Evolutionary conservation across 495 filamentous ascomycete species (phyloP).

Genomic region (Penicillium flavigenum): DNA sequence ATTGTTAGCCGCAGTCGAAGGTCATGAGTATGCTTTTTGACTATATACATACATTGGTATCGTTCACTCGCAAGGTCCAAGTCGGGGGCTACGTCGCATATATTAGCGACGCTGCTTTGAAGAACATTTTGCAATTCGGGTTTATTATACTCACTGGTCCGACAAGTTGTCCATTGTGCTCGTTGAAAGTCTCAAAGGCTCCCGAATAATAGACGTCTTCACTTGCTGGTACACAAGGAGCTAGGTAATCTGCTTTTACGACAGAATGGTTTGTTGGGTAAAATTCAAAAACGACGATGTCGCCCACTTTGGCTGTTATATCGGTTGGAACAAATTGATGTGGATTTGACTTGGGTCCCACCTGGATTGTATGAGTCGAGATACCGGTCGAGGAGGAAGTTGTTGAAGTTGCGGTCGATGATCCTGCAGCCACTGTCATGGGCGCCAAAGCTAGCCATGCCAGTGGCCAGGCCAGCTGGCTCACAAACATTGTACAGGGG

Average conservation of each 20-base stretch:
- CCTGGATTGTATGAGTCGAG: constrained; percentile 50
- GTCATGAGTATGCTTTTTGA: not conserved
- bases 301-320: constrained; percentile 51
- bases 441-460: constrained; percentile 9
- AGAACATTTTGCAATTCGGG: not conserved
- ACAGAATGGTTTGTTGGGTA: constrained; percentile 64
- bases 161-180: constrained; percentile 29
- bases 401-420: constrained; percentile 6
- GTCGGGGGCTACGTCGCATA: constrained; percentile 28
- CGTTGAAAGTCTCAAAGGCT: constrained; percentile 31
- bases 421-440: constrained; percentile 6
- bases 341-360: constrained; percentile 46
- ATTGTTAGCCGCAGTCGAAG: not conserved
- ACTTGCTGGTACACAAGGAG: constrained; percentile 55
- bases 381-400: constrained; percentile 18
- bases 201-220: constrained; percentile 45
- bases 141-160: constrained; percentile 28
- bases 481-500: constrained; percentile 9
- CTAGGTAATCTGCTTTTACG: constrained; percentile 53
- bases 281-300: constrained; percentile 60
- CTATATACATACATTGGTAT: constrained; percentile 32
- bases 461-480: constrained; percentile 10
- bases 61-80: constrained; percentile 36
- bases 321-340: constrained; percentile 53
- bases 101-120: not conserved